These are phyloP conservation scores for Pseudodiploospora longispora DNA, from an alignment of 2,329 filamentous ascomycete species.

Conservation along the genomic window DNA sequence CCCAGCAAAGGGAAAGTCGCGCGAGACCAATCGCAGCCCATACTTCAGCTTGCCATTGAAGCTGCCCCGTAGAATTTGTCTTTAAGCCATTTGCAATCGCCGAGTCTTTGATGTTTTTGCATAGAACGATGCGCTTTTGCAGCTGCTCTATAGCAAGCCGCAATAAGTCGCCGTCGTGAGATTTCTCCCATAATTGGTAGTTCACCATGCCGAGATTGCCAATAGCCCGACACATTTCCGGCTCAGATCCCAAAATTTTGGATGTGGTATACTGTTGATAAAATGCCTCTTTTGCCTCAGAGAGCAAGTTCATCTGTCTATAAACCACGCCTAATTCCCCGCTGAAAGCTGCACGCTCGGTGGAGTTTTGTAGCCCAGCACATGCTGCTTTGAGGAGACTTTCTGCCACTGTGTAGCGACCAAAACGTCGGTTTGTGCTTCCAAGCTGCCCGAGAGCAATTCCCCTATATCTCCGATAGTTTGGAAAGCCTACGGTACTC, in stretches of 20 bases:
- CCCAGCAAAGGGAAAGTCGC: slow-evolving; percentile 26
- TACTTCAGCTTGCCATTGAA: no score
- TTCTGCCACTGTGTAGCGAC: slow-evolving; percentile 19
- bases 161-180: slow-evolving; percentile 13
- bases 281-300: slow-evolving; percentile 19
- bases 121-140: slow-evolving; percentile 13
- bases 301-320: slow-evolving; percentile 20
- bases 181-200: slow-evolving; percentile 22
- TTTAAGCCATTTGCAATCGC: no score
- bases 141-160: slow-evolving; percentile 20
- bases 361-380: slow-evolving; percentile 8
- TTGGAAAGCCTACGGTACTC: neutral
- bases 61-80: no score
- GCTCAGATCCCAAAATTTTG: slow-evolving; percentile 13
- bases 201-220: slow-evolving; percentile 29
- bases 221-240: slow-evolving; percentile 21
- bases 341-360: slow-evolving; percentile 13
- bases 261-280: slow-evolving; percentile 21
- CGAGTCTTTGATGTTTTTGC: no score
- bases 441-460: slow-evolving; percentile 17
- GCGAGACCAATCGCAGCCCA: slow-evolving; percentile 22
- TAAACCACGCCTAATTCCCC: slow-evolving; percentile 26
- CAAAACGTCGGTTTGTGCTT: slow-evolving; percentile 20
- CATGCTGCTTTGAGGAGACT: slow-evolving; percentile 15
- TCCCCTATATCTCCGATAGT: neutral